A percentile compares a stretch with the other conserved stretches of the same genome.
Conservation (phyloP, 2,329 filamentous ascomycete genomes). For the Pseudocercospora crystallina region DNA sequence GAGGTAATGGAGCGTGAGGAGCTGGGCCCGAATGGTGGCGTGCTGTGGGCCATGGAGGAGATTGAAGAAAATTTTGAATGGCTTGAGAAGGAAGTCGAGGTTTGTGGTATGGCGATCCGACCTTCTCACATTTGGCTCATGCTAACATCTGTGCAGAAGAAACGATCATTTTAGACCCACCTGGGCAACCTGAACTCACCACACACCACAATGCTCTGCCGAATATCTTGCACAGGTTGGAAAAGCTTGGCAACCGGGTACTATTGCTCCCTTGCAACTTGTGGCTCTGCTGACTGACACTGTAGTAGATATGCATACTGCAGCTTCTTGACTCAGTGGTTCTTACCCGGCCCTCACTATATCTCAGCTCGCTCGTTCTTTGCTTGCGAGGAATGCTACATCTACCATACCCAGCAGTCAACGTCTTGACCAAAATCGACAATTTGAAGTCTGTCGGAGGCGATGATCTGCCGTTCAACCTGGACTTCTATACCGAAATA, state of each 20-base stretch:
- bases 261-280: slow-evolving; percentile 32
- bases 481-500: slow-evolving; percentile 96
- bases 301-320: slow-evolving; percentile 76
- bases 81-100: slow-evolving; percentile 77
- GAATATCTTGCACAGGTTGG: slow-evolving; percentile 85
- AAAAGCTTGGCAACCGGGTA: slow-evolving; percentile 91
- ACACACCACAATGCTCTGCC: slow-evolving; percentile 90
- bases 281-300: slow-evolving; percentile 39
- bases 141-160: slow-evolving; percentile 58
- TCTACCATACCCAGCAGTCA: slow-evolving; percentile 93
- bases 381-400: slow-evolving; percentile 96
- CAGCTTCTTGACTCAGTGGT: slow-evolving; percentile 94
- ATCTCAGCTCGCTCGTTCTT: slow-evolving; percentile 89
- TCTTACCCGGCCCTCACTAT: slow-evolving; percentile 87
- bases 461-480: slow-evolving; percentile 84
- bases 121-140: background rate
- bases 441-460: slow-evolving; percentile 73
- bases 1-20: slow-evolving; percentile 92
- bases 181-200: slow-evolving; percentile 94
- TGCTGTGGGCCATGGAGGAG: slow-evolving; percentile 92
- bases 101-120: slow-evolving; percentile 37
- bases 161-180: slow-evolving; percentile 93
- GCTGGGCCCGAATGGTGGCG: slow-evolving; percentile 86
- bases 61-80: slow-evolving; percentile 92
- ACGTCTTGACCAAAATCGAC: slow-evolving; percentile 97